Conservation (phyloP, 768 basidiomycete genomes). For the Pleurotus cornucopiae region DNA sequence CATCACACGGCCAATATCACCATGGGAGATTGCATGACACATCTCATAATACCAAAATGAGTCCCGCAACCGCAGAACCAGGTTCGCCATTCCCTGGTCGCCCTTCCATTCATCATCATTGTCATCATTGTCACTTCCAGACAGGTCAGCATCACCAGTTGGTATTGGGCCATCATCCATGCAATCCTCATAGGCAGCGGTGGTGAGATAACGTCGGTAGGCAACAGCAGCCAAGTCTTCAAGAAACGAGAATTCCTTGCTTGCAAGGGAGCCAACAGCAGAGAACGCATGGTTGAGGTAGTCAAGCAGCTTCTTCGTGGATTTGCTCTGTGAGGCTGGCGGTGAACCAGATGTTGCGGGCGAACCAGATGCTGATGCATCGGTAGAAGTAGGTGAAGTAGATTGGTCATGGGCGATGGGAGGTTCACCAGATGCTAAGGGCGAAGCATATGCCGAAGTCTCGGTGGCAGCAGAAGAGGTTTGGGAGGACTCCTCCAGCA, state of each 20-base stretch:
- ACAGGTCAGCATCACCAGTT: no score
- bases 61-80: slow-evolving; percentile 17
- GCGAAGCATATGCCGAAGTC: no score
- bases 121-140: background rate
- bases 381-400: no score
- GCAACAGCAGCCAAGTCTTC: background rate
- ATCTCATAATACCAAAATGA: slow-evolving; percentile 18
- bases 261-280: background rate
- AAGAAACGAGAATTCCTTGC: background rate
- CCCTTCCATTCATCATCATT: slow-evolving; percentile 9
- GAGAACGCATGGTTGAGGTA: background rate
- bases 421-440: no score
- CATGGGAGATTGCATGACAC: slow-evolving; percentile 20
- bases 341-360: no score
- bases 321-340: no score
- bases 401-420: no score
- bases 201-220: slow-evolving; percentile 8
- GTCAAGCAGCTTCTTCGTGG: background rate
- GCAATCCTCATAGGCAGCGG: slow-evolving; percentile 6
- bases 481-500: no score
- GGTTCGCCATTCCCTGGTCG: slow-evolving; percentile 19
- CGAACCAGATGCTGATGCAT: no score
- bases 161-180: background rate
- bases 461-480: no score
- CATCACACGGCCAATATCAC: slow-evolving; percentile 23